Base-by-base conservation (phyloP, 106 monocot genomes). In the Dioscorea dumetorum region DNA sequence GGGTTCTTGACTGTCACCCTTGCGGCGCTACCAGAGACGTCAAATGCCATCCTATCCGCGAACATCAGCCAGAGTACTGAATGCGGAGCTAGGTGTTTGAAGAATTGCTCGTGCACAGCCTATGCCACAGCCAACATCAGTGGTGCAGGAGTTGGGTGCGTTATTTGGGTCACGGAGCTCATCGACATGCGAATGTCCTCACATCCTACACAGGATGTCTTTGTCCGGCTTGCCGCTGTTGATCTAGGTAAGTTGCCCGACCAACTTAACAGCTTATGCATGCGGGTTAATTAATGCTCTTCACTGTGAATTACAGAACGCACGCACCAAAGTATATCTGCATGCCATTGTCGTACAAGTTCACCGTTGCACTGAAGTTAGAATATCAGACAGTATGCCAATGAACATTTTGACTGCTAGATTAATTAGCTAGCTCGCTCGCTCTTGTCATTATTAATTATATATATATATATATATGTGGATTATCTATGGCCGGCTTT, bases 11-110 rank as follows among this genome's bases (percentile, higher is more conserved):
- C 13, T 61, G 60, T 83, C 49, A 23, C 24, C 17, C 33, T 33
- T 8, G 67, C 60, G 73, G 59, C 74, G 58, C 48, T 84, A 61
- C 78, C 77, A 13, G 75, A 82, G 35, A 69, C 77, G n/a, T 12
- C 50, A 14, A 58, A 15, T 0, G 32, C 70, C 53, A 64, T 13
- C 52, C 62, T 70, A 21, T 57, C 65, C 66, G 5, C 3, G 70
- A 57, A 9, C 11, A 59, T 60, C 31, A 49, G 59, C 11, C 65
- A 67, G 16, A 60, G 49, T n/a, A n/a, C n/a, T 17, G 59, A 50
- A 12, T 74, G 74, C 49, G 22, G 17, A 22, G 28, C 0, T 7
- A 9, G 5, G 58, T 74, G 74, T 48, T 34, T 31, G 48, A 67
- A 12, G 21, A 59, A 74, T 51, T 74, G 67, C 66, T 59, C 67